A percentile compares a stretch with the other conserved stretches of the same genome.
phyloP scores from a whole-genome alignment of 345 rosid genomes.

The Lepidium aucheri region DNA sequence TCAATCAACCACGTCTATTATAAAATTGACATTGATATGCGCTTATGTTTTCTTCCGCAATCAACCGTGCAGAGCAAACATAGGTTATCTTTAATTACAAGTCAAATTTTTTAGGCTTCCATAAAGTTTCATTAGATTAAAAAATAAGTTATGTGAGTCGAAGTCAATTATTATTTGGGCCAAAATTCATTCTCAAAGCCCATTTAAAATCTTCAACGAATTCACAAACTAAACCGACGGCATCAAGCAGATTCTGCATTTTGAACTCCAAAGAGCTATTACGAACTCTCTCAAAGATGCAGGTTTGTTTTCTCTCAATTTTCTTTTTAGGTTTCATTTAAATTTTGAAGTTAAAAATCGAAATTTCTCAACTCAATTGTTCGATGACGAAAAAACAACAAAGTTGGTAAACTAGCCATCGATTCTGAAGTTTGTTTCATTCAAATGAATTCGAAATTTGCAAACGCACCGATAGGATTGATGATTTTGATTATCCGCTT shows the following conservation, averaged over 20 bases:
- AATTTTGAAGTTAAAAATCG: too few relatives aligned
- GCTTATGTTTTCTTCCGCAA: too few relatives aligned
- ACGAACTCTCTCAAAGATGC: neutral
- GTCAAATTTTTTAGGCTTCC: too few relatives aligned
- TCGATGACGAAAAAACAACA: neutral
- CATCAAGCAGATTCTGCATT: neutral
- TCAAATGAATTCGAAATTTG: slow-evolving; percentile 13
- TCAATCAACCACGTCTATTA: too few relatives aligned
- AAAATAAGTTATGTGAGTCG: too few relatives aligned
- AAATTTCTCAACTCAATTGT: slow-evolving; percentile 2
- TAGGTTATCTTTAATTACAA: too few relatives aligned
- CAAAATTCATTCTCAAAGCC: neutral
- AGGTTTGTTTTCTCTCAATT: neutral
- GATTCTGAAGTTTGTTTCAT: neutral
- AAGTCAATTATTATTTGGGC: neutral
- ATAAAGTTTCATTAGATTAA: too few relatives aligned
- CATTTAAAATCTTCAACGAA: neutral
- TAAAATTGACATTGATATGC: too few relatives aligned
- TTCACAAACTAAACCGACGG: neutral
- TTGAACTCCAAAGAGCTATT: neutral
- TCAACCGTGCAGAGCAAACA: too few relatives aligned
- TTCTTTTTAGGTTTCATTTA: too few relatives aligned
- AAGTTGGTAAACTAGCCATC: neutral
- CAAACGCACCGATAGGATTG: slow-evolving; percentile 6
- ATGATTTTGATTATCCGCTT: slow-evolving; percentile 8